Base-by-base conservation (phyloP, 2,329 filamentous ascomycete genomes). In the Beauveria sp. region DNA sequence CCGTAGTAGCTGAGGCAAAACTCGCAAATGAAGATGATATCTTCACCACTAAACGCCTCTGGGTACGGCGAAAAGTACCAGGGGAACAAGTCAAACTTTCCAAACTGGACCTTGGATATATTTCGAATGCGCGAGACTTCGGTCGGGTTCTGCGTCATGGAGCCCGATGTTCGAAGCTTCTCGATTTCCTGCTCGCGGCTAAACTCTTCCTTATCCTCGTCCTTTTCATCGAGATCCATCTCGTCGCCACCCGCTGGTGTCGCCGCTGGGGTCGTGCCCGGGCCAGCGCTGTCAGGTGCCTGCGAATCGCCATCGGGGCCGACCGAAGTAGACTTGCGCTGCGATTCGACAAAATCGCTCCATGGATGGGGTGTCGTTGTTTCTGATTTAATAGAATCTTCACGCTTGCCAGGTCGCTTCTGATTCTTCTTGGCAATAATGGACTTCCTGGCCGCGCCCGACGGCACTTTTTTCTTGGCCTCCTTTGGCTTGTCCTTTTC, bases 11-110 rank as follows among this genome's bases (percentile, higher is more conserved):
- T 88, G 26, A 99, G 82, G 70, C 95, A 99, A 76, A 97, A 97
- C 74, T 99, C 96, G 82, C 96, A 97, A 69, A 99, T 93, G 77
- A 90, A 97, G 66, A 98, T 90, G 66, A 95, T 83, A 67, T 99
- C 95, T 67, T 89, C 89, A 67, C 95, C 89, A 24, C 88, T 88
- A 72, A 96, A 98, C 2, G 87, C 81, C 70, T 96, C 89, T 0
- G 95, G 95, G 69, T 99, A 99, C 0, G 95, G 95, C 5, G 92
- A 96, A 77, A 99, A 99, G 75, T 99, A 99, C 95, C 95, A 99
- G 0, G 95, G 95, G 72, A 96, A 96, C 49, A 99, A 85, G 69
- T 97, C 91, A 72, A 87, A 89, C 68, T 88, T 87, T 50, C 95
- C 96, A 80, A 99, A 98, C 72, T 98, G 93, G 3, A 99, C 88